Base-by-base conservation (phyloP, 257 asterid genomes). In the Haberlea rhodopensis region DNA sequence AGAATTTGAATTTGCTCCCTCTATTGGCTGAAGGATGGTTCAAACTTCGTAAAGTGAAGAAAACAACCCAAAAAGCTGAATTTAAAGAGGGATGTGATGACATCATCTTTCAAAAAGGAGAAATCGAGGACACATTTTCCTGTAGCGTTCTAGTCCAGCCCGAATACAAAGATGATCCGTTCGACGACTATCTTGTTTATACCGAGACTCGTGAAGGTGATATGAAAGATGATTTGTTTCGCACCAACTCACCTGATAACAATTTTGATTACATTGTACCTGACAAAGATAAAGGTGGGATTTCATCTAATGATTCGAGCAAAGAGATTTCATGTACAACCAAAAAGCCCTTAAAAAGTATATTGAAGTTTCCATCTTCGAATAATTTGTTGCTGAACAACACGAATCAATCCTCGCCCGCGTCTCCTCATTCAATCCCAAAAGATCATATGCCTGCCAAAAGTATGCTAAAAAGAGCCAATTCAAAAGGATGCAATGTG, bases 401-500 rank as follows among this genome's bases (percentile, higher is more conserved):
- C 7, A 74, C 83, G 7, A 21, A 71, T 31, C 40, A 67, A 26
- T 51, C 73, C 6, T 51, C 52, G 7, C 51, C 65, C 21, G 68
- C 8, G 51, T 65, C 86, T 2, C 77, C 81, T 21, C 70, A 77
- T 8, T 63, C 78, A 0, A 53, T 65, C 3, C n/a, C 67, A 8
- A 63, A 63, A 28, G 81, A 60, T 26, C 45, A 32, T 25, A 21
- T 40, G 48, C 43, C 9, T 10, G 21, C 31, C 1, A 65, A 52
- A 54, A 43, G 22, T 2, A 8, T 34, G 9, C 68, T 83, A 32
- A 76, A 59, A 69, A 67, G 86, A 66, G 86, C 86, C 27, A 83
- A 80, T 64, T 83, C 86, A 23, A 80, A 78, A 66, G 86, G 84
- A 31, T 62, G 21, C 74, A 83, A 78, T 43, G 86, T 83, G 53